phyloP scores from a whole-genome alignment of 768 basidiomycete species.

The Sporobolomyces phaffii region DNA sequence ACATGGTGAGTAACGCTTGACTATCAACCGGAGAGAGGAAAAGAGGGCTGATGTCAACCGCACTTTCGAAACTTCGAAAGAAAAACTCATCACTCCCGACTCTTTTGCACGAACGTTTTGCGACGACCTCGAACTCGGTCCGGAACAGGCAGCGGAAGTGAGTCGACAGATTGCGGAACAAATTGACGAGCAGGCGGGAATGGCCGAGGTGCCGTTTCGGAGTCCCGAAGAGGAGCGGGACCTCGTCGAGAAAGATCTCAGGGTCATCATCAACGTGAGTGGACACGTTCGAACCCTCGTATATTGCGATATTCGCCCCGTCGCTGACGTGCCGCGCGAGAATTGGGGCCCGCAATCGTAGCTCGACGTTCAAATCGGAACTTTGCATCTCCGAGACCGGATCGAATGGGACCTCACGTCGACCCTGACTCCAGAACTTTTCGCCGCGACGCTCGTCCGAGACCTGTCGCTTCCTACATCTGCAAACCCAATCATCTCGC shows the following conservation, averaged over 20 bases:
- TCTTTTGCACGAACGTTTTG: constrained; percentile 82
- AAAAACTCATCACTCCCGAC: constrained; percentile 75
- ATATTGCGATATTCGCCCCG: too few relatives aligned
- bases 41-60: too few relatives aligned
- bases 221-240: constrained; percentile 50
- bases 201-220: constrained; percentile 57
- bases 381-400: constrained; percentile 82
- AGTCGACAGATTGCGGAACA: constrained; percentile 83
- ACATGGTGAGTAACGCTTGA: constrained; percentile 52
- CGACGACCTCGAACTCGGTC: constrained; percentile 73
- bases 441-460: constrained; percentile 67
- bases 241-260: constrained; percentile 46
- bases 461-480: constrained; percentile 86
- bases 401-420: constrained; percentile 99
- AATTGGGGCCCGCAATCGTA: constrained; percentile 45
- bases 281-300: too few relatives aligned
- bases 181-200: constrained; percentile 78
- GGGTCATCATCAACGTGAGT: constrained; percentile 50
- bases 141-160: constrained; percentile 68
- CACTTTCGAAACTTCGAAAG: constrained; percentile 28
- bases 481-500: constrained; percentile 78
- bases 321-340: too few relatives aligned
- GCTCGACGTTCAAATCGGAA: constrained; percentile 96
- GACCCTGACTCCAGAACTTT: constrained; percentile 71
- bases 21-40: neutral